Evolutionary conservation across 192 early-diverging fungal genomes (phyloP).

Genomic region (Coemansia sp.): DNA sequence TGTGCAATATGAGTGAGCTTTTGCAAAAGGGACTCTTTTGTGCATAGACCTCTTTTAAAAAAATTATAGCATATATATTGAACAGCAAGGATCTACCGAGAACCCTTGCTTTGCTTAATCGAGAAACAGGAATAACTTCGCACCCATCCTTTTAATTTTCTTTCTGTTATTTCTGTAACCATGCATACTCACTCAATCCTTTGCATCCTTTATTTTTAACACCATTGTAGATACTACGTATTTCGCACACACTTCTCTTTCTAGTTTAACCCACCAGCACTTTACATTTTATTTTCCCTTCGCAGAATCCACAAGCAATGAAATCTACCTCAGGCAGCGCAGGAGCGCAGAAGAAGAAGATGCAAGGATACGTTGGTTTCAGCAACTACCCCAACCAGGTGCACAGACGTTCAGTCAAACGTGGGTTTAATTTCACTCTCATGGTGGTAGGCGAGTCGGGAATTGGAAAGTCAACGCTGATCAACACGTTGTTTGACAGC

Average conservation of each 20-base stretch:
- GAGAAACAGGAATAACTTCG: too few relatives aligned
- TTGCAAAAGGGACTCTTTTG: too few relatives aligned
- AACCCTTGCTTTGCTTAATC: too few relatives aligned
- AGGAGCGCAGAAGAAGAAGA: conserved; percentile 56
- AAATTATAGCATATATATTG: too few relatives aligned
- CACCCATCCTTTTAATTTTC: too few relatives aligned
- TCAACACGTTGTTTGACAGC: conserved; percentile 96
- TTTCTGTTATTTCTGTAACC: too few relatives aligned
- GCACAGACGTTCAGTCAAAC: conserved; percentile 89
- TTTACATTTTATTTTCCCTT: neutral
- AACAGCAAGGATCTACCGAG: too few relatives aligned
- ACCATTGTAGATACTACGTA: neutral
- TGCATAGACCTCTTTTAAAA: too few relatives aligned
- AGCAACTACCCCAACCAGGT: conserved; percentile 95
- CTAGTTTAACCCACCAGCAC: conserved; percentile 23
- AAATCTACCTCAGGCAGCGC: conserved; percentile 48
- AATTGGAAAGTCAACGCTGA: conserved; percentile 94
- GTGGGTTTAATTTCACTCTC: conserved; percentile 92
- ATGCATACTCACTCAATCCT: too few relatives aligned
- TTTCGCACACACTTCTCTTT: too few relatives aligned
- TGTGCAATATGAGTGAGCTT: too few relatives aligned
- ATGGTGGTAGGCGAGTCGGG: conserved; percentile 98
- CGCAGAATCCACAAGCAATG: conserved; percentile 17
- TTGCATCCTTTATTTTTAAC: neutral
- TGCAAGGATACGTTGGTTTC: conserved; percentile 91